Base-by-base conservation (phyloP, 176 grass and related monocot species). In the Musa acuminata region DNA sequence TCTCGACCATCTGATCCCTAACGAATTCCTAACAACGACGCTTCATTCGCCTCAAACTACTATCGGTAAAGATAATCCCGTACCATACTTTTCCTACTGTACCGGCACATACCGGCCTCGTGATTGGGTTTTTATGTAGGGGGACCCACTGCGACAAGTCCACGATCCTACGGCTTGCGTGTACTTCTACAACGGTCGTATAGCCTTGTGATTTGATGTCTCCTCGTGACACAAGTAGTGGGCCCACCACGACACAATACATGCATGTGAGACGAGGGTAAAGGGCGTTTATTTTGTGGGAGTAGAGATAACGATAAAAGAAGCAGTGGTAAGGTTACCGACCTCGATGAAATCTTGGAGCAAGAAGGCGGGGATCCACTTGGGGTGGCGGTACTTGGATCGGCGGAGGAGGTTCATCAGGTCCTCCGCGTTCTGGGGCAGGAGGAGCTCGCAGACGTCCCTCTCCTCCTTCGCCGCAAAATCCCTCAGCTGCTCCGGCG, bases 261-360 rank as follows among this genome's bases (percentile, higher is more conserved):
- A 23, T 2, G 20, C 14, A 19, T 14, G 57, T 60, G 16, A 60
- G 16, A n/a, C 35, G 16, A 2, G 19, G 57, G 57, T n/a, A 60
- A 43, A 6, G 35, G 25, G 13, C 1, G 25, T 29, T 49, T 69
- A 2, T 20, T 43, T 6, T 43, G 4, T 43, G 35, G 12, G 29
- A 19, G 4, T 21, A 83, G 21, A 48, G 70, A 53, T 9, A 64
- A 48, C 14, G 12, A 8, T 8, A 19, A 62, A 35, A 16, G 57
- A 43, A 43, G 35, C 35, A 26, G 16, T 4, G 10, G 52, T 20
- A 19, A 55, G 11, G 59, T 51, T 70, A 87, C 75, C 20, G 11
- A 91, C 90, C 90, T 91, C 52, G 68, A 98, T 87, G 84, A 93
- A 93, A 54, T 98, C 95, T 43, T 85, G 72, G 79, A 99, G 88